phyloP scores from a whole-genome alignment of 2,329 filamentous ascomycete genomes.

The Hortaea sp. region DNA sequence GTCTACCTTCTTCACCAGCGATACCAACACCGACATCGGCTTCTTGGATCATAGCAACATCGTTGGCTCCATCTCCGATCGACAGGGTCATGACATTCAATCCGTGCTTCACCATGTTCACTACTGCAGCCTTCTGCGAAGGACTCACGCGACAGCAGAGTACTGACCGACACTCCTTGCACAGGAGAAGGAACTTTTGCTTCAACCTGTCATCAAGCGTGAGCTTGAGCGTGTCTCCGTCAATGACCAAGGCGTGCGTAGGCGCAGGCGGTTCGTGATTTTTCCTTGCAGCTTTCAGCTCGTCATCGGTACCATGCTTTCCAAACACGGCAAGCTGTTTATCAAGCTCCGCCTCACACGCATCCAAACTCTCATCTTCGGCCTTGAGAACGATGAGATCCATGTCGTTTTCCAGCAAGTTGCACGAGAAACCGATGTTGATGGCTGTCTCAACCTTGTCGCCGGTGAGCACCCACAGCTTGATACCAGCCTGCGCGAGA shows the following conservation, averaged over 20 bases:
- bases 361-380: conserved; percentile 57
- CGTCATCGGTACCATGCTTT: conserved; percentile 75
- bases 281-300: conserved; percentile 66
- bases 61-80: conserved; percentile 88
- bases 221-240: conserved; percentile 85
- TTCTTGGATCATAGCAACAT: conserved; percentile 96
- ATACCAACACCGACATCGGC: conserved; percentile 95
- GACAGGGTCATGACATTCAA: conserved; percentile 93
- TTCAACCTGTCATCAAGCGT: conserved; percentile 72
- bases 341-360: conserved; percentile 62
- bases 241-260: conserved; percentile 88
- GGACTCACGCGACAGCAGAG: conserved; percentile 96
- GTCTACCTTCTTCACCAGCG: conserved; percentile 81
- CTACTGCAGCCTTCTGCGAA: conserved; percentile 93
- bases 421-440: conserved; percentile 99
- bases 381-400: conserved; percentile 86
- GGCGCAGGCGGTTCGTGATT: conserved; percentile 78
- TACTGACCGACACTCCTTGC: conserved; percentile 94
- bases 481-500: conserved; percentile 87
- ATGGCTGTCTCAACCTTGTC: conserved; percentile 99
- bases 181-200: conserved; percentile 88
- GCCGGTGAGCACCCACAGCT: conserved; percentile 95
- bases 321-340: conserved; percentile 62
- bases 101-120: conserved; percentile 87
- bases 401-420: conserved; percentile 95